Base-by-base conservation (phyloP, 75 land plant genomes). In the Selaginella moellendorffii region DNA sequence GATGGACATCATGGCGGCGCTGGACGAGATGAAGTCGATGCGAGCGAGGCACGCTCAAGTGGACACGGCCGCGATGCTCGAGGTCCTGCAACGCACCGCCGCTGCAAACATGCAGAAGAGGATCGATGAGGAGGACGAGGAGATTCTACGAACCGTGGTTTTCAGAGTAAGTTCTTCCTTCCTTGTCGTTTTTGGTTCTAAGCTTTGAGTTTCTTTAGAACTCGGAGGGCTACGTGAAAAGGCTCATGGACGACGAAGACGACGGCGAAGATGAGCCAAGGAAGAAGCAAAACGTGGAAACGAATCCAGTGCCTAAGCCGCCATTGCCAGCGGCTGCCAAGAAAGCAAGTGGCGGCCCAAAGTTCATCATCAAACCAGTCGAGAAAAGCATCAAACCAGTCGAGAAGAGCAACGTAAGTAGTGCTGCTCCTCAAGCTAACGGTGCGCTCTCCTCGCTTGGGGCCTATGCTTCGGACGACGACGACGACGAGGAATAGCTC, bases 1-100 rank as follows among this genome's bases (percentile, higher is more conserved):
- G 62, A 92, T 92, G 95, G 95, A 92, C 59, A 92, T 88, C 23
- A 74, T 92, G 63, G 86, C 97, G 25, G 89, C 97, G 23, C 73
- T 92, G 2, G 97, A 92, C 67, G 97, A 92, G 54, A 83, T 88
- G 96, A 85, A 81, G 63, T 92, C 97, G 12, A 88, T 92, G 97
- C 85, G 86, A 89, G 84, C 95, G 25, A 83, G 97, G 61, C 97
- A 92, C 78, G 85, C 96, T 26, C 79, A 66, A 54, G 84, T 92
- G 27, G 92, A 80, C 30, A 71, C 76, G 0, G 86, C 85, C 64
- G 76, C 63, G 53, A 83, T 88, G 96, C 73, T 92, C 54, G 84
- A 74, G 64, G 84, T 82, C 29, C 77, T 85, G 62, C 82, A 78
- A 46, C 81, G 65, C 8, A 75, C 90, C 20, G 76, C 83, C 26